Percentiles rank a stretch among this genome's conserved stretches.
phyloP scores from a whole-genome alignment of 2,329 filamentous ascomycete genomes.

The Orbilia ellipsospora region DNA sequence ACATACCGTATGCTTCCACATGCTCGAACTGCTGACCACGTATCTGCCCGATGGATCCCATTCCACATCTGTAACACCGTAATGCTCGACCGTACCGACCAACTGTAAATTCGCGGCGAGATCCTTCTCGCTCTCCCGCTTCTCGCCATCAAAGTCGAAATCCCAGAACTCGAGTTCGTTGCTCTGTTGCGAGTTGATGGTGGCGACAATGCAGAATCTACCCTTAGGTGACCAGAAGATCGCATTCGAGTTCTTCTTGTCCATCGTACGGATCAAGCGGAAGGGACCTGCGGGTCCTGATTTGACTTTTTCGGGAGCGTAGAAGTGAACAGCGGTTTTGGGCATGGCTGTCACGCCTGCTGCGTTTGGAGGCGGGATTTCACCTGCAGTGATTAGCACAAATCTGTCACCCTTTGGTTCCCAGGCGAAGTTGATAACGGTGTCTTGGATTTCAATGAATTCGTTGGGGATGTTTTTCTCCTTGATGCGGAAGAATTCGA shows the following conservation, averaged over 20 bases:
- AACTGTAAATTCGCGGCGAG: conserved; percentile 92
- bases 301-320: conserved; percentile 95
- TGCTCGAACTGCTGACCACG: conserved; percentile 89
- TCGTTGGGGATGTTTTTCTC: conserved; percentile 99
- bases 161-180: conserved; percentile 98
- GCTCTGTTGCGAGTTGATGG: conserved; percentile 89
- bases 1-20: conserved; percentile 94
- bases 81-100: conserved; percentile 94
- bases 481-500: conserved; percentile 96
- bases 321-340: conserved; percentile 96
- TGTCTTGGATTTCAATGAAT: conserved; percentile 98
- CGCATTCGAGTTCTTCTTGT: conserved; percentile 99
- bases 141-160: conserved; percentile 94
- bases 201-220: conserved; percentile 92
- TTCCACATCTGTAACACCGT: conserved; percentile 95
- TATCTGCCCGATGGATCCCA: conserved; percentile 98
- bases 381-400: conserved; percentile 93
- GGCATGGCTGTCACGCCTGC: conserved; percentile 80
- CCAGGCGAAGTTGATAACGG: conserved; percentile 99
- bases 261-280: conserved; percentile 91
- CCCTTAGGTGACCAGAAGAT: conserved; percentile 99
- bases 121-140: conserved; percentile 76
- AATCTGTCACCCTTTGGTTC: conserved; percentile 98
- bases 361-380: conserved; percentile 70
- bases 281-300: conserved; percentile 84